Conservation (phyloP, 148 eudicot species). For the Agrostemma githago region DNA sequence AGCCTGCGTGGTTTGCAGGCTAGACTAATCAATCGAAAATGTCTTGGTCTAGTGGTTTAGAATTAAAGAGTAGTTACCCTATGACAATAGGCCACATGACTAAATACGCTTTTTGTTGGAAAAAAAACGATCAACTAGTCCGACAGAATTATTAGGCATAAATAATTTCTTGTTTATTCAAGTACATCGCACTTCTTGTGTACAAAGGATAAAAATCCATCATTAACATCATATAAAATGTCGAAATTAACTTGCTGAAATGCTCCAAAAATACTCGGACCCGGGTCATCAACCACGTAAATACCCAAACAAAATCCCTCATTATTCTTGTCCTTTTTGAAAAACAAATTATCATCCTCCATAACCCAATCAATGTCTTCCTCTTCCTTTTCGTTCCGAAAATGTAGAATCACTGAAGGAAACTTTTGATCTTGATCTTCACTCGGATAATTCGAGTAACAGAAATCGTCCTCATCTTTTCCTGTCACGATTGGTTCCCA, state of each 20-base stretch:
- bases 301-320: slow-evolving; percentile 16
- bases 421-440: neutral
- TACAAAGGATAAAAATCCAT: slow-evolving; percentile 7
- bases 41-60: too few species aligned
- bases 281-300: neutral
- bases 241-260: slow-evolving; percentile 19
- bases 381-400: neutral
- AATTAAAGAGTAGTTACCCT: too few species aligned
- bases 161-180: neutral
- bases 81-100: too few species aligned
- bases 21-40: too few species aligned
- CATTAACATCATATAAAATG: slow-evolving; percentile 2
- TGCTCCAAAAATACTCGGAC: slow-evolving; percentile 16
- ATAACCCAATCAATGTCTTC: slow-evolving; percentile 3
- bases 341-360: slow-evolving; percentile 1
- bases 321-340: neutral
- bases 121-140: too few species aligned
- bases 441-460: neutral
- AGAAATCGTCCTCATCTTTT: neutral
- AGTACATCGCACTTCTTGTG: neutral
- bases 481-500: neutral
- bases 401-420: slow-evolving; percentile 11
- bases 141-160: too few species aligned
- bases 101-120: too few species aligned
- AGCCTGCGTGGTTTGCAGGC: too few species aligned